phyloP scores from a whole-genome alignment of 1,139 yeast genomes.

The Saccharomyces pastorianus region DNA sequence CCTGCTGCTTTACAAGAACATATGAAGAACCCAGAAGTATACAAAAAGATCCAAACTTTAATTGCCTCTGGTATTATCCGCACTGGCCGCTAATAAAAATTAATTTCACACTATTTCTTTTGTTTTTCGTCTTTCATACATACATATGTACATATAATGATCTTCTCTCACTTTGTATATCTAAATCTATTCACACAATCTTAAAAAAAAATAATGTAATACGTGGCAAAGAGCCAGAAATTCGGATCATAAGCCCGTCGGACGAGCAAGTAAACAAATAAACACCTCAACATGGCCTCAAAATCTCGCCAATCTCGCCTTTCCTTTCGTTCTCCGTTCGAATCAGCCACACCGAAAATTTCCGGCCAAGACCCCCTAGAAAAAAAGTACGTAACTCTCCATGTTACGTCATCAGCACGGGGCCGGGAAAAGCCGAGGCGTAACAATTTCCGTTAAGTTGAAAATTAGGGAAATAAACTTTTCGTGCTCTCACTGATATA shows the following conservation, averaged over 20 bases:
- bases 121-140: not conserved
- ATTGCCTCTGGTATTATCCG: constrained; percentile 97
- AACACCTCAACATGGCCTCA: no score
- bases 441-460: not conserved
- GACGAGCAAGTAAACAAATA: no score
- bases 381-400: no score
- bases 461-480: not conserved
- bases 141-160: not conserved
- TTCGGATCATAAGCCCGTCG: no score
- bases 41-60: constrained; percentile 78
- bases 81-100: constrained; percentile 35
- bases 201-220: no score
- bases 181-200: not conserved
- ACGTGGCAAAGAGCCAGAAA: no score
- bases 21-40: constrained; percentile 92
- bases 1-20: constrained; percentile 97
- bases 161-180: not conserved
- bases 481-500: not conserved
- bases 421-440: not conserved
- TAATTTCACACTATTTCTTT: not conserved
- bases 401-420: not conserved
- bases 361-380: no score
- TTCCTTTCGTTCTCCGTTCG: no score
- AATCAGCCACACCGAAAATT: no score
- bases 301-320: no score